Conservation (phyloP, 345 rosid genomes). For the Dovyalis caffra region DNA sequence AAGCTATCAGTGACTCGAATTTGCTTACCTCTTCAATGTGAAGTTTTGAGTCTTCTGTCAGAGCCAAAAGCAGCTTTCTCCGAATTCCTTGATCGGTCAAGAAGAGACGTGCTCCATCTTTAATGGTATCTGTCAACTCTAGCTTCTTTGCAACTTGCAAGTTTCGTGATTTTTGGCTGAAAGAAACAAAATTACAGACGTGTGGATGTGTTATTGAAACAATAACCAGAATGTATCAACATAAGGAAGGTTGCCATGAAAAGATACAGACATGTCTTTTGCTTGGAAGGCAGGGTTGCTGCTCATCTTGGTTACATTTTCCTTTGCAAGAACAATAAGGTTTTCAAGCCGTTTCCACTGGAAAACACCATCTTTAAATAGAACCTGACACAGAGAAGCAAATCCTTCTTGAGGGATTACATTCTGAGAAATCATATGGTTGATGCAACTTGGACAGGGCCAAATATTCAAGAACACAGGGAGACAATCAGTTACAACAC, state of each 20-base stretch:
- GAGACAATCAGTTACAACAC: neutral
- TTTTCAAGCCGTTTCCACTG: constrained; percentile 96
- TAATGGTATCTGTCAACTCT: constrained; percentile 83
- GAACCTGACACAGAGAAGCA: constrained; percentile 48
- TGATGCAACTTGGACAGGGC: neutral
- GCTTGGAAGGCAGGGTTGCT: constrained; percentile 75
- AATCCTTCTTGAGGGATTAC: neutral
- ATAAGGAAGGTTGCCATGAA: constrained; percentile 1
- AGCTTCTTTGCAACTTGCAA: constrained; percentile 51
- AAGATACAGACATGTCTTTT: constrained; percentile 47
- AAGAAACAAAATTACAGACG: neutral
- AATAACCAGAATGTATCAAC: neutral
- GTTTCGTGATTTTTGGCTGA: constrained; percentile 48
- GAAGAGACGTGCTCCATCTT: constrained; percentile 93
- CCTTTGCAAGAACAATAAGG: constrained; percentile 87
- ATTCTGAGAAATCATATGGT: neutral
- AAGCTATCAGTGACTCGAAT: neutral
- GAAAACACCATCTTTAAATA: constrained; percentile 83
- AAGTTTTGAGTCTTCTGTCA: constrained; percentile 94
- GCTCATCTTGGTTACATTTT: constrained; percentile 92
- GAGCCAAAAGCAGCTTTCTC: constrained; percentile 84
- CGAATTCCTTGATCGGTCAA: constrained; percentile 80
- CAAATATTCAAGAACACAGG: neutral
- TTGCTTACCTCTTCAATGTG: constrained; percentile 78
- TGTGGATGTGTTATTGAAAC: constrained; percentile 4